phyloP scores from a whole-genome alignment of 441 rosid genomes.

The Gossypium lobatum region DNA sequence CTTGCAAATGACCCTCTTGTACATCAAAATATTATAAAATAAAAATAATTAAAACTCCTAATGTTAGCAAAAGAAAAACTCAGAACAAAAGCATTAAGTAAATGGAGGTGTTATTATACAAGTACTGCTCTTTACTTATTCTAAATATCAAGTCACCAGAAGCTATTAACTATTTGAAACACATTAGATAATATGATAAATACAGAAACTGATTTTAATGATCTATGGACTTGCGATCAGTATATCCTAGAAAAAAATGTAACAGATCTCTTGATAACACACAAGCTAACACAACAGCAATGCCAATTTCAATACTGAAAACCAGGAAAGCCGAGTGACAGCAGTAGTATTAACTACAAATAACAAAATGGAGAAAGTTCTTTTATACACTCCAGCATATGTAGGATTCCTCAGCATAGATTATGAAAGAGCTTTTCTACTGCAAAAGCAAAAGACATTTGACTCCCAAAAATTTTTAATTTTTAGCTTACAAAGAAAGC shows the following conservation, averaged over 20 bases:
- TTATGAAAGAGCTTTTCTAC: background rate
- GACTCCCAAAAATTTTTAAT: background rate
- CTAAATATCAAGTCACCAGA: background rate
- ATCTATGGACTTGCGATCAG: background rate
- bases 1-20: background rate
- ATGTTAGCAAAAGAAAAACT: background rate
- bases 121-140: background rate
- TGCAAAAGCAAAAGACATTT: background rate
- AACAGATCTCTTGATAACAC: background rate
- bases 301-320: background rate
- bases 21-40: background rate
- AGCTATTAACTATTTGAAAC: background rate
- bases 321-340: background rate
- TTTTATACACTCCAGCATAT: background rate
- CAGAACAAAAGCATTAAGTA: background rate
- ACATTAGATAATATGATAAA: background rate
- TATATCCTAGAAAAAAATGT: constrained; percentile 8
- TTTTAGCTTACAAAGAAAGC: background rate
- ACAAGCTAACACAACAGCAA: background rate
- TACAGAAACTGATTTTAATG: background rate
- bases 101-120: background rate
- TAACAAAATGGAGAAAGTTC: background rate
- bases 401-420: background rate
- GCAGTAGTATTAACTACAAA: background rate
- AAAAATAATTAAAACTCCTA: background rate